phyloP scores from a whole-genome alignment of 2,329 filamentous ascomycete species.

The Nannizziopsis arthrosporioides region DNA sequence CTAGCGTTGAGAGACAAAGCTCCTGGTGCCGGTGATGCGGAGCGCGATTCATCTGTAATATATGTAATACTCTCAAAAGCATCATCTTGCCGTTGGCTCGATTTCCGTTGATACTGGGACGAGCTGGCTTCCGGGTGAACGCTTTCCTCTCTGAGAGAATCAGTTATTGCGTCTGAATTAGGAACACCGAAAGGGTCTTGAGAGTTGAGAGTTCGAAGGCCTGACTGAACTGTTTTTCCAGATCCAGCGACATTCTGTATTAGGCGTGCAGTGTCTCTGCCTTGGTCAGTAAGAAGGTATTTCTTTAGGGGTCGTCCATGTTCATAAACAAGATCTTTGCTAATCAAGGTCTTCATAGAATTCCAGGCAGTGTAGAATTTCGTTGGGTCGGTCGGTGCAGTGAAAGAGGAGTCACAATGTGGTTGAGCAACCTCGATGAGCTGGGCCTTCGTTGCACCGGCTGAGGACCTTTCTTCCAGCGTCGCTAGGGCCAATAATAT shows the following conservation, averaged over 20 bases:
- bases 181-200: neutral
- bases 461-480: conserved; percentile 43
- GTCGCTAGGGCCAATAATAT: conserved; percentile 56
- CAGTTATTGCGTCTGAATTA: neutral
- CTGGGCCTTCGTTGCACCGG: conserved; percentile 55
- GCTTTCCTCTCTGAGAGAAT: neutral
- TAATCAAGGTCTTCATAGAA: conserved; percentile 63
- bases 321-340: conserved; percentile 63
- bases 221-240: neutral
- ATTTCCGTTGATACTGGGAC: too few species aligned
- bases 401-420: conserved; percentile 63
- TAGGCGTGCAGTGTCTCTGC: conserved; percentile 59
- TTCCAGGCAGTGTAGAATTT: conserved; percentile 72
- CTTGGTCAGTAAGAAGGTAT: conserved; percentile 64
- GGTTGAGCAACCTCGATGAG: conserved; percentile 59
- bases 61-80: too few species aligned
- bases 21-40: neutral
- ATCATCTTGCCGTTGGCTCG: too few species aligned
- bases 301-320: conserved; percentile 55
- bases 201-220: neutral
- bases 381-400: conserved; percentile 52
- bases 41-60: neutral
- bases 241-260: conserved; percentile 30
- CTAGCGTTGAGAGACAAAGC: neutral
- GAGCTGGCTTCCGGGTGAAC: too few species aligned